phyloP scores from a whole-genome alignment of 1,139 yeast species.

The Saccharomyces hybrid region DNA sequence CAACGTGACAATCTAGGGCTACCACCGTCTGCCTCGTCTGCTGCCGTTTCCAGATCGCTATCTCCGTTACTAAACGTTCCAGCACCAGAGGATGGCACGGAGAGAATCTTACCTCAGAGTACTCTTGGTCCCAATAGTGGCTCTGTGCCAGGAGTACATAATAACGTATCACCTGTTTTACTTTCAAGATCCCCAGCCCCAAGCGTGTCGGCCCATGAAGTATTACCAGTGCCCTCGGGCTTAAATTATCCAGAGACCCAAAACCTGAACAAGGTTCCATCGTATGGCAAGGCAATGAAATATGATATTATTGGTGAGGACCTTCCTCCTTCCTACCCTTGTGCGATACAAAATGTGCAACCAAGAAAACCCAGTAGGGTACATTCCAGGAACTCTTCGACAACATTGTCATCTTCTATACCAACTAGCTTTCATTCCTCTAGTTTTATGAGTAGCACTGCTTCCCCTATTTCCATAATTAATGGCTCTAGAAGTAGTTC shows the following conservation, averaged over 20 bases:
- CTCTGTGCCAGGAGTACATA: not conserved
- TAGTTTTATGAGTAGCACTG: not conserved
- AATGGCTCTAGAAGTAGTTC: not conserved
- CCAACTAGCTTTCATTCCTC: not conserved
- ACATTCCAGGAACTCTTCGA: not conserved
- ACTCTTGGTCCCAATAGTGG: not conserved
- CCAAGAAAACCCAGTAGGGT: not conserved
- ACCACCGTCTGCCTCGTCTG: not conserved
- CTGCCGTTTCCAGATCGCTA: not conserved
- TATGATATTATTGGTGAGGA: conserved; percentile 38
- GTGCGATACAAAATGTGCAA: conserved; percentile 2
- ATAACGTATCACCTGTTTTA: not conserved
- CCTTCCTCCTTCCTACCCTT: conserved; percentile 51
- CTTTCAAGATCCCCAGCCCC: not conserved
- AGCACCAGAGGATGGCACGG: not conserved
- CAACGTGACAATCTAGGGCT: not conserved
- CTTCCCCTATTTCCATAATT: not conserved
- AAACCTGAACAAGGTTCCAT: conserved; percentile 59
- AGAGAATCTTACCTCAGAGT: not conserved
- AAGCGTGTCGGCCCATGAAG: not conserved
- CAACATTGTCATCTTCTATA: not conserved
- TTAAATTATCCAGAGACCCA: conserved; percentile 34
- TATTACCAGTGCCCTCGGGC: not conserved
- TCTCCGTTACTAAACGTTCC: not conserved
- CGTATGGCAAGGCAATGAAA: conserved; percentile 63